These are phyloP conservation scores for Blastocystis hominis DNA, from an alignment of 352 stramenopile species.

Conservation along the genomic window DNA sequence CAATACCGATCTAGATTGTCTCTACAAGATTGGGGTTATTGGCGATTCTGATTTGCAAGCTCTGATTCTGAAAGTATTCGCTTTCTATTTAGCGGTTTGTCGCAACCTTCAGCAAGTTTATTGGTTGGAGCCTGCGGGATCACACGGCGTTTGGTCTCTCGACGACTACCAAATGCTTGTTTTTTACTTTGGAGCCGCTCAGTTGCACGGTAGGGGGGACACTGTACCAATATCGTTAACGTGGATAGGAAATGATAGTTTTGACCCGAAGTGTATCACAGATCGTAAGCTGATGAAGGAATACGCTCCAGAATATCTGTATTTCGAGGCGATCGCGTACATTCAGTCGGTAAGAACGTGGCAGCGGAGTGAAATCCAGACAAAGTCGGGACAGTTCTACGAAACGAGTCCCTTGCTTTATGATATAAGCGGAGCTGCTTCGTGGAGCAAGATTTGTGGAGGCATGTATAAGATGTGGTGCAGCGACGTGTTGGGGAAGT, in stretches of 20 bases:
- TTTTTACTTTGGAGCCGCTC: slow-evolving; percentile 91
- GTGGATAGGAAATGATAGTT: neutral
- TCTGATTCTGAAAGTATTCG: slow-evolving; percentile 32
- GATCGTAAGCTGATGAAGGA: slow-evolving; percentile 69
- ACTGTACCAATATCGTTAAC: neutral
- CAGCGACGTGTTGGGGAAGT: slow-evolving; percentile 82
- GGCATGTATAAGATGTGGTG: slow-evolving; percentile 58
- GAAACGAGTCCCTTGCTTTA: slow-evolving; percentile 55
- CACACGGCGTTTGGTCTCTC: slow-evolving; percentile 92
- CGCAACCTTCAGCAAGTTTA: slow-evolving; percentile 45
- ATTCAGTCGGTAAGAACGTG: slow-evolving; percentile 78
- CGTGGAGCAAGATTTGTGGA: slow-evolving; percentile 51
- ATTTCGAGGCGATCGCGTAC: slow-evolving; percentile 81
- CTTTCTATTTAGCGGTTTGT: slow-evolving; percentile 29
- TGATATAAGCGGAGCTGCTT: slow-evolving; percentile 46
- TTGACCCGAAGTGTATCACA: slow-evolving; percentile 68
- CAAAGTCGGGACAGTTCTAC: slow-evolving; percentile 50
- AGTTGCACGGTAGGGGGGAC: slow-evolving; percentile 69
- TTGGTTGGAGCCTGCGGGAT: slow-evolving; percentile 87
- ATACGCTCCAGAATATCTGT: slow-evolving; percentile 74
- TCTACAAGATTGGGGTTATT: slow-evolving; percentile 55
- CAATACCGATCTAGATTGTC: neutral
- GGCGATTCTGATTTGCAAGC: slow-evolving; percentile 28
- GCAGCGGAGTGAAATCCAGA: slow-evolving; percentile 64
- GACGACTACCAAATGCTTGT: slow-evolving; percentile 96